phyloP scores from a whole-genome alignment of 1,139 yeast genomes.

The Debaryomyces fabryi region DNA sequence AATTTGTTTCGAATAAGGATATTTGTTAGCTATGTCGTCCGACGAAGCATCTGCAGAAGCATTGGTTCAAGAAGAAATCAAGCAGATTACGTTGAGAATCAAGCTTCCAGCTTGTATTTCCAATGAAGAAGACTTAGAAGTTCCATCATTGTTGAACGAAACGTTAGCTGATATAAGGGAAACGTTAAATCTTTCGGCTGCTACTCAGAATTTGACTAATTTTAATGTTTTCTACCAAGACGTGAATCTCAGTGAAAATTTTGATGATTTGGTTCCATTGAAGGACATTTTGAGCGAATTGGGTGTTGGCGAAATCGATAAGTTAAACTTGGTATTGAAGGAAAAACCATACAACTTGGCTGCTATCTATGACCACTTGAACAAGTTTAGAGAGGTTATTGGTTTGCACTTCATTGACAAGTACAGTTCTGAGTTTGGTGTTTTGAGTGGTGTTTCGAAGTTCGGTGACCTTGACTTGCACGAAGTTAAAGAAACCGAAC shows the following conservation, averaged over 20 bases:
- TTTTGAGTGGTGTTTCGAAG: conserved; percentile 29
- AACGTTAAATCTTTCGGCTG: conserved; percentile 56
- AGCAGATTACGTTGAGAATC: conserved; percentile 31
- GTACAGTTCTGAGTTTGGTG: conserved; percentile 27
- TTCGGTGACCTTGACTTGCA: conserved; percentile 35
- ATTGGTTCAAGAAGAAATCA: conserved; percentile 18
- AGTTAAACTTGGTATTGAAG: conserved; percentile 25
- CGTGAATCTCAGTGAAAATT: conserved; percentile 30
- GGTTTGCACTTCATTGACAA: conserved; percentile 48
- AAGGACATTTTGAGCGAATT: conserved; percentile 32
- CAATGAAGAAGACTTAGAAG: conserved; percentile 28
- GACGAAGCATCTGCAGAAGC: conserved; percentile 13
- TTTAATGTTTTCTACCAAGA: conserved; percentile 52
- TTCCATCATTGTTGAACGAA: conserved; percentile 43
- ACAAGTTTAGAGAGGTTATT: conserved; percentile 46
- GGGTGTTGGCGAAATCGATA: conserved; percentile 20
- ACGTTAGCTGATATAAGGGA: conserved; percentile 61
- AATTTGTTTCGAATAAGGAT: not conserved
- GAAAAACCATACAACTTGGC: conserved; percentile 45
- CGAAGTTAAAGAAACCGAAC: conserved; percentile 19
- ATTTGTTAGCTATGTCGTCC: conserved; percentile 14
- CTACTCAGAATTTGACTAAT: conserved; percentile 62
- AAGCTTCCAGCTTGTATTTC: conserved; percentile 36
- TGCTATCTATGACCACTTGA: conserved; percentile 41
- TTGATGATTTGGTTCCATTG: conserved; percentile 39